A percentile compares a stretch with the other conserved stretches of the same genome.
These are phyloP conservation scores for Suillus luteus DNA, from an alignment of 768 basidiomycete genomes.

Conservation along the genomic window DNA sequence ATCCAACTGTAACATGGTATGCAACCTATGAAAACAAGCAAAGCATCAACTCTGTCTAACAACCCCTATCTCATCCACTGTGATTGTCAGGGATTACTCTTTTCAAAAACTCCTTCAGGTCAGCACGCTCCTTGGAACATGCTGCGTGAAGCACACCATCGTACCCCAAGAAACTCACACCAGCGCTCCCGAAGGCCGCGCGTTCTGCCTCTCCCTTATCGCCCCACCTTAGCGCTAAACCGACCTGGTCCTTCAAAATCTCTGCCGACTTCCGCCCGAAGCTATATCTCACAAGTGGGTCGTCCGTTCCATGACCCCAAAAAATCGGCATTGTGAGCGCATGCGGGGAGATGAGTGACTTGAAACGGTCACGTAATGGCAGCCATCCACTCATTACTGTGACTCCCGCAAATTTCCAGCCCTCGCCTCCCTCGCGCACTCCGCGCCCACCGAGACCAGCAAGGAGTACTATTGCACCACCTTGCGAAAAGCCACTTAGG, in stretches of 20 bases:
- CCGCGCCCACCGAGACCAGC: conserved; percentile 51
- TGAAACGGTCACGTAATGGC: conserved; percentile 64
- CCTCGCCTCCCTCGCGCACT: conserved; percentile 34
- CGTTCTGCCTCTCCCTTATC: conserved; percentile 9
- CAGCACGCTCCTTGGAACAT: conserved; percentile 62
- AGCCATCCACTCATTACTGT: conserved; percentile 80
- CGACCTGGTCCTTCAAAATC: conserved; percentile 54
- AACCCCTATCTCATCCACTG: not conserved
- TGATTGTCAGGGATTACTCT: conserved; percentile 46
- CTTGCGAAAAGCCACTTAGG: conserved; percentile 89
- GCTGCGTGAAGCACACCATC: conserved; percentile 68
- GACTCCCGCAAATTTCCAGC: conserved; percentile 71
- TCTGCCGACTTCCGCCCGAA: conserved; percentile 58
- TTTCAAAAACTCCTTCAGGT: conserved; percentile 72
- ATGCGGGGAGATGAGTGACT: conserved; percentile 59
- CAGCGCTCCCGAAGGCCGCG: conserved; percentile 30
- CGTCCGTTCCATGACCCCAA: conserved; percentile 81
- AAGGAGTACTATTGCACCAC: conserved; percentile 76
- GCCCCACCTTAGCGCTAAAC: conserved; percentile 34
- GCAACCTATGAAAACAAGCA: conserved; percentile 1
- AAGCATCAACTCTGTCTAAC: not conserved
- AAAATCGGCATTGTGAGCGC: conserved; percentile 73
- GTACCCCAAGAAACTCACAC: conserved; percentile 71
- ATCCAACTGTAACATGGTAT: conserved; percentile 2
- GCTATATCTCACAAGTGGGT: conserved; percentile 67